A percentile compares a stretch with the other conserved stretches of the same genome.
phyloP scores from a whole-genome alignment of 1,284 basidiomycete genomes.

The Ceratobasidium sp. region DNA sequence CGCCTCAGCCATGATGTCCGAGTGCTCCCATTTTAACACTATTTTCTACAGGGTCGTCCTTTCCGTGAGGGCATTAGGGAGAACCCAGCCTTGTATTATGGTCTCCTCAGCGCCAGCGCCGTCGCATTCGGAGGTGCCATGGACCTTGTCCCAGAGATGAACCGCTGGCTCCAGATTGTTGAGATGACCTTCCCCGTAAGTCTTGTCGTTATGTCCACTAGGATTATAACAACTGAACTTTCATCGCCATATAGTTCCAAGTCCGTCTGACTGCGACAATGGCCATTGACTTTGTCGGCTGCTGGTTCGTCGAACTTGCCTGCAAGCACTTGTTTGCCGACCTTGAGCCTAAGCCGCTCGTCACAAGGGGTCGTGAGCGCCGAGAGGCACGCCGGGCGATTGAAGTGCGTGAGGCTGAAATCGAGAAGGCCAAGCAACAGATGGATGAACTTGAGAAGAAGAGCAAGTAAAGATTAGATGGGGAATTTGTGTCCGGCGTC shows the following conservation, averaged over 20 bases:
- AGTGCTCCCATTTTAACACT: background rate
- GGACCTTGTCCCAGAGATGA: conserved; percentile 94
- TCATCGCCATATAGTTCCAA: conserved; percentile 72
- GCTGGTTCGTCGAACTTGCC: conserved; percentile 81
- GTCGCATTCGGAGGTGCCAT: conserved; percentile 94
- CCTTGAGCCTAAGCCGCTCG: conserved; percentile 84
- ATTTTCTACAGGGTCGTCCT: conserved; percentile 74
- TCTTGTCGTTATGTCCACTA: conserved; percentile 43
- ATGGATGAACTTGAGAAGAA: conserved; percentile 45
- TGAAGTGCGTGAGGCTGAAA: conserved; percentile 49
- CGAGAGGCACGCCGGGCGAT: conserved; percentile 61
- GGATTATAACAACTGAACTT: background rate
- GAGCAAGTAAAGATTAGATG: conserved; percentile 22
- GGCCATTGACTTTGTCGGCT: conserved; percentile 89
- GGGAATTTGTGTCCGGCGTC: background rate
- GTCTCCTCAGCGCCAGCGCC: conserved; percentile 83
- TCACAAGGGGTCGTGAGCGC: conserved; percentile 84
- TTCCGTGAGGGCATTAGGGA: conserved; percentile 96
- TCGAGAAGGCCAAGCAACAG: conserved; percentile 33
- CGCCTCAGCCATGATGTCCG: conserved; percentile 19
- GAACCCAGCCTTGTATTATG: conserved; percentile 91
- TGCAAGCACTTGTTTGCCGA: conserved; percentile 93
- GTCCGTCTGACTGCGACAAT: conserved; percentile 79
- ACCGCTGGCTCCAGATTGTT: conserved; percentile 96
- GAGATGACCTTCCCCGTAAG: conserved; percentile 83